Evolutionary conservation across 148 eudicot genomes (phyloP), one percentile per base, ranked within the genome.

Genomic region (Rhododendron mucronatum): DNA sequence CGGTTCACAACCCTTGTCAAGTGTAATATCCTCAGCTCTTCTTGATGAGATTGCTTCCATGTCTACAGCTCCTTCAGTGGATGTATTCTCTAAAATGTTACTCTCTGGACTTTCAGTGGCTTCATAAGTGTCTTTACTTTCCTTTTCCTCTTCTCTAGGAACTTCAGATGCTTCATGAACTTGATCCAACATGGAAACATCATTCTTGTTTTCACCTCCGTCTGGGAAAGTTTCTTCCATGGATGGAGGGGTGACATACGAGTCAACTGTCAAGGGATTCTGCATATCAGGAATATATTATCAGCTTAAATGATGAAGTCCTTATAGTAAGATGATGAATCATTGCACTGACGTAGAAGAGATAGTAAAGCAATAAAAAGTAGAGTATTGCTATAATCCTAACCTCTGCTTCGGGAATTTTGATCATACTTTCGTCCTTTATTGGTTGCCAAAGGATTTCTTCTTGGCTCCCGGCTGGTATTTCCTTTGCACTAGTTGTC

Each of bases 381-480:
- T 73, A 71, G 35, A 84, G 14, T 11, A 21, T 35, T 87, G 48
- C 57, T 30, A 23, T 65, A 45, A 74, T 81, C 35, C 73, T 84
- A 5, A 88, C 89, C 89, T 88, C 69, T 61, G 39, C 69, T 80
- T 55, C 87, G 53, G 55, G 87, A 81, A 55, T 82, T 69, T 82
- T 50, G 45, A 48, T 47, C 61, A 30, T 57, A 63, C 63, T 59
- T 82, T 61, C 59, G 1, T 41, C 77, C 16, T 61, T 53, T 14
- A 26, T 33, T 59, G 84, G 65, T 59, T 86, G 76, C 75, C 63
- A 28, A 48, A 26, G 44, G 55, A 69, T 82, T 45, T 71, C 76
- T 30, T 71, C 76, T 14, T 71, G 39, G 20, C 76, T 33, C 30
- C 76, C 20, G 5, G 13, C 76, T 14, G 20, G 39, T 30, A 33